phyloP scores from a whole-genome alignment of 768 basidiomycete genomes.

The Cystofilobasidium macerans region DNA sequence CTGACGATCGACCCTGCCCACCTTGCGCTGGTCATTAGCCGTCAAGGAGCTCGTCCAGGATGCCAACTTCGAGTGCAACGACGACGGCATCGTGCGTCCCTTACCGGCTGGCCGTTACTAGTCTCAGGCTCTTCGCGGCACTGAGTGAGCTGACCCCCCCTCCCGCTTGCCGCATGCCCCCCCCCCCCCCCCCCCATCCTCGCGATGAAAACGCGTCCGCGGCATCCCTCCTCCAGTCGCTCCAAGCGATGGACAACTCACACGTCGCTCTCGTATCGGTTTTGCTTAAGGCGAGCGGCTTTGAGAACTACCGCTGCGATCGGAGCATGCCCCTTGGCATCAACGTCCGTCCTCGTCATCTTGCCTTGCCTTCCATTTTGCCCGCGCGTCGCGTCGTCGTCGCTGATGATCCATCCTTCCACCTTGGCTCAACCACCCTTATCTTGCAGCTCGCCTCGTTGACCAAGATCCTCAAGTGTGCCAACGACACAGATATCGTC shows the following conservation, averaged over 20 bases:
- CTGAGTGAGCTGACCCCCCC: not conserved
- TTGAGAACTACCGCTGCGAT: slow-evolving; percentile 80
- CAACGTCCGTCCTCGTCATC: slow-evolving; percentile 34
- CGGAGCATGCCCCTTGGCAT: slow-evolving; percentile 57
- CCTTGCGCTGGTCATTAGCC: slow-evolving; percentile 46
- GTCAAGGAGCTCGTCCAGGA: slow-evolving; percentile 96
- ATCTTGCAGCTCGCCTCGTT: slow-evolving; percentile 72
- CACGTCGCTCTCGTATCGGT: slow-evolving; percentile 95
- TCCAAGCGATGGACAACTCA: slow-evolving; percentile 99
- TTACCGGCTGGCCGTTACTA: too few species aligned
- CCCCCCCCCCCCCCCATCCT: too few species aligned
- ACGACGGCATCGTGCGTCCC: slow-evolving; percentile 70
- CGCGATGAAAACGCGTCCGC: not conserved
- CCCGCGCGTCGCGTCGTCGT: not conserved
- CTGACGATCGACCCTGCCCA: not conserved
- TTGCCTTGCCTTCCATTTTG: not conserved
- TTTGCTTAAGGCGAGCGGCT: slow-evolving; percentile 63
- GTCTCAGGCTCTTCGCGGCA: too few species aligned
- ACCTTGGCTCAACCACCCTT: slow-evolving; percentile 46
- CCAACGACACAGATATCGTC: slow-evolving; percentile 87
- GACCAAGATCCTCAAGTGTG: slow-evolving; percentile 92
- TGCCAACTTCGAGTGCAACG: slow-evolving; percentile 94
- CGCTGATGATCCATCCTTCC: not conserved
- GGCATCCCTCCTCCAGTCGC: slow-evolving; percentile 43
- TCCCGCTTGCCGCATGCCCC: too few species aligned